Evolutionary conservation across 23 red algal genomes (phyloP), one percentile per base, ranked within the genome.

Genomic region (Gracilaria vermiculophylla): DNA sequence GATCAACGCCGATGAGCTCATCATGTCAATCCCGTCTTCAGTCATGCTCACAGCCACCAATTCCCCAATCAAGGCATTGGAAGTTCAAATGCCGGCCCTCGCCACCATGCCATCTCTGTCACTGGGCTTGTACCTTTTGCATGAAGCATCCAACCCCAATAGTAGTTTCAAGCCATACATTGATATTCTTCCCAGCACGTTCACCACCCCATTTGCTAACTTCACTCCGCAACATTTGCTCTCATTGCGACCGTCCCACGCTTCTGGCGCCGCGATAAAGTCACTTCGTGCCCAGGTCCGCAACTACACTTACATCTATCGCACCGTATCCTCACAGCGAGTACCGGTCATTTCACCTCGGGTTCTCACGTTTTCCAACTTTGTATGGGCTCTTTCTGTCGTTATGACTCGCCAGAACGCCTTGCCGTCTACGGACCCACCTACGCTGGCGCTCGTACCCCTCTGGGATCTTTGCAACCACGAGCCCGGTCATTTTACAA

Each of bases 381-480:
- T 89, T 51, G 53, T 70, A 15, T 94, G 92, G 92, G 92, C 83
- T 10, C 47, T 81, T 3, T 56, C 84, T 15, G 92, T 94, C 4
- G 83, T 81, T 44, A 86, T 94, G 79, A 94, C 92, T 39, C 70
- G 92, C 12, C 92, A 94, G 62, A 94, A 94, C 55, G 45, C 45
- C 17, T 37, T 94, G 31, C 83, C 71, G 11, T 42, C 29, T 0
- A 78, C 69, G 6, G 83, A 72, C n/a, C 50, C 53, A 0, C 52
- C 83, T 39, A 53, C 40, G 12, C 32, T 84, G 3, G 81, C 83
- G 9, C 83, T 94, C 42, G 83, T 94, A 16, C 92, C 92, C n/a
- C 61, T 64, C 29, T 94, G 92, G 92, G 92, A 94, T 51, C 83
- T 94, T 60, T 89, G 76, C 62, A 94, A 94, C 28, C 92, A 94